Evolutionary conservation across 345 rosid genomes (phyloP), one percentile per base, ranked within the genome.

Genomic region (Sisymbrium altissimum): DNA sequence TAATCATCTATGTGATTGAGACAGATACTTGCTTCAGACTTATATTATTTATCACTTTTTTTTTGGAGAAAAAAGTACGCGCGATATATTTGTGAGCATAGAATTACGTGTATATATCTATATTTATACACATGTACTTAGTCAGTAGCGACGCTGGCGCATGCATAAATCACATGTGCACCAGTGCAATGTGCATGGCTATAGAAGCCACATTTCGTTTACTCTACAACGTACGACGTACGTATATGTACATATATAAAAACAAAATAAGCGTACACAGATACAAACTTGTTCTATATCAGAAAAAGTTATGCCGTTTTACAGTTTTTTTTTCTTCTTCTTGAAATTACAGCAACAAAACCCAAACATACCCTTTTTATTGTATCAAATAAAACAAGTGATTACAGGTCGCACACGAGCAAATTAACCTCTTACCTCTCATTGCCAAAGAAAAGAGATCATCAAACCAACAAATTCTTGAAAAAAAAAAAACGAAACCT

Each of bases 331-430:
- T 19, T 18, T 3, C 5, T 21, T 46, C 72, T 27, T 66, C 66
- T 27, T 48, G 18, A 39, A 46, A 30, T 2, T 38, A 66, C 53
- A 66, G 17, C 72, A 38, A 18, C 25, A 74, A 63, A 72, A 72
- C 64, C 54, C 38, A 72, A 64, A 72, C 71, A 44, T 15, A 8
- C 17, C 30, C 49, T 66, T 65, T n/a, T 73, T 66, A 66, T 74
- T 74, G 78, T 56, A 66, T 61, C 63, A 75, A 49, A 10, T 52
- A 11, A 50, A 18, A 67, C 43, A 19, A 18, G 72, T 35, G 60
- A 56, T 11, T 38, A 49, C 58, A 57, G 54, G 53, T 74, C 72
- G 3, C 50, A 56, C 59, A 46, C 53, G 57, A 27, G 66, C 49
- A 36, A 45, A 64, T 46, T 15, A 64, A 64, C 56, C 55, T 46